Evolutionary conservation across 352 stramenopile species (phyloP), one percentile per base, ranked within the genome.

Genomic region (Phytophthora europaea): DNA sequence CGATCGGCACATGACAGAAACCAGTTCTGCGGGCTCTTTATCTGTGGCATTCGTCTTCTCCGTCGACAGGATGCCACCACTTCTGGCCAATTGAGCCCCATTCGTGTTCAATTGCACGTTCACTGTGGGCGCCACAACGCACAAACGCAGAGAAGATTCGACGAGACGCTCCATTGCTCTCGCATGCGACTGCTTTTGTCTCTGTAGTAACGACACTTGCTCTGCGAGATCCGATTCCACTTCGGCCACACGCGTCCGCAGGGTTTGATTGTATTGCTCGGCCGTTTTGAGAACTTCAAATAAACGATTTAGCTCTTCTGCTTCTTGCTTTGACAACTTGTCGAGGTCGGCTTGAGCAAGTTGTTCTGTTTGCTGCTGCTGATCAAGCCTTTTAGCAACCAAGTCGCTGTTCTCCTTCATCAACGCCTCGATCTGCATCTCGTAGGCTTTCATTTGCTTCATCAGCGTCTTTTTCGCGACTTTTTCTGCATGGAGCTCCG

Each of bases 111-210:
- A 61, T 57, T 95, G 87, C 15, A 95, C 88, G 51, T 95, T 95
- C 7, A 95, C 88, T 0, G 88, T 96, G 4, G 88, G 89, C n/a
- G 89, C 88, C 15, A 96, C 87, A 2, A 95, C 83, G 34, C 88
- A 96, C 4, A 96, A 72, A 1, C 89, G 83, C 20, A 96, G 79
- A 13, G 81, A 62, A 0, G 79, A 84, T 15, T 90, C 78, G 18
- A 90, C 16, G 0, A 82, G 70, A 10, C 77, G 67, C 33, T 85
- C 75, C 18, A 92, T 51, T 4, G 76, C 63, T 28, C 58, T 53
- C 3, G 67, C 59, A 43, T 90, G 79, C 2, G 70, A 65, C 33
- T 47, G 52, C 16, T 82, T 77, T 43, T 85, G 65, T n/a, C 67
- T 72, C 20, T 58, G 45, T 23, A 83, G 52, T 16, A 83, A 31